Percentiles rank a stretch among this genome's conserved stretches.
Conservation (phyloP, 1,284 basidiomycete species). For the Microbotryomycetes sp. region DNA sequence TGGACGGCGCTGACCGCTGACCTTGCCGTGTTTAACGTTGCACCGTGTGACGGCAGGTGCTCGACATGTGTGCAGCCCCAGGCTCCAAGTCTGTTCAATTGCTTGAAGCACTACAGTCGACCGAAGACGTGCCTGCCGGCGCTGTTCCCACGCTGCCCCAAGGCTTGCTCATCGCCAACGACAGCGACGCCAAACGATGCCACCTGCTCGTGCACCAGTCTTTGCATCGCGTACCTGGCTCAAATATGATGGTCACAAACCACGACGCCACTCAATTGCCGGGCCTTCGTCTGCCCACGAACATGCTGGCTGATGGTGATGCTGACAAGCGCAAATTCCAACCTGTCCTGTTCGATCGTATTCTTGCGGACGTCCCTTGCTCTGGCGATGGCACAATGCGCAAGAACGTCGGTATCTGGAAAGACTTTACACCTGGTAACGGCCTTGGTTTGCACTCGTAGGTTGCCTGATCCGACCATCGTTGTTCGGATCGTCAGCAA, state of each 20-base stretch:
- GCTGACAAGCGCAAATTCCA: slow-evolving; percentile 37
- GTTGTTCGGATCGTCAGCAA: neutral
- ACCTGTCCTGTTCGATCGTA: slow-evolving; percentile 77
- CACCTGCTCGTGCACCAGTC: slow-evolving; percentile 97
- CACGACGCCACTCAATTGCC: slow-evolving; percentile 89
- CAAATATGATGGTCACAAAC: slow-evolving; percentile 91
- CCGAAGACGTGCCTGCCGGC: slow-evolving; percentile 47
- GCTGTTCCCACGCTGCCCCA: slow-evolving; percentile 57
- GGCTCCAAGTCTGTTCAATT: slow-evolving; percentile 96
- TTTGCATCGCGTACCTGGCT: slow-evolving; percentile 77
- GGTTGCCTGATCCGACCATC: slow-evolving; percentile 36
- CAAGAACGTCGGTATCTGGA: slow-evolving; percentile 96
- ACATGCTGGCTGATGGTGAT: slow-evolving; percentile 7
- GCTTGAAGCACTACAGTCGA: slow-evolving; percentile 61
- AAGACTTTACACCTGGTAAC: slow-evolving; percentile 79
- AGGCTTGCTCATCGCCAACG: slow-evolving; percentile 81
- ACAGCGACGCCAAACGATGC: slow-evolving; percentile 86
- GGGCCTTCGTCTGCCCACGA: slow-evolving; percentile 14
- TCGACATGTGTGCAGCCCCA: slow-evolving; percentile 99
- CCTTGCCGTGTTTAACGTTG: neutral
- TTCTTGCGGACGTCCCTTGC: slow-evolving; percentile 95
- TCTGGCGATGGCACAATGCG: slow-evolving; percentile 93
- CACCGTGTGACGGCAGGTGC: slow-evolving; percentile 61
- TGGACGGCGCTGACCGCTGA: neutral
- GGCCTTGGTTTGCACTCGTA: slow-evolving; percentile 85